Percentiles rank a stretch among this genome's conserved stretches.
These are phyloP conservation scores for Suillus subaureus DNA, from an alignment of 768 basidiomycete species.

Conservation along the genomic window DNA sequence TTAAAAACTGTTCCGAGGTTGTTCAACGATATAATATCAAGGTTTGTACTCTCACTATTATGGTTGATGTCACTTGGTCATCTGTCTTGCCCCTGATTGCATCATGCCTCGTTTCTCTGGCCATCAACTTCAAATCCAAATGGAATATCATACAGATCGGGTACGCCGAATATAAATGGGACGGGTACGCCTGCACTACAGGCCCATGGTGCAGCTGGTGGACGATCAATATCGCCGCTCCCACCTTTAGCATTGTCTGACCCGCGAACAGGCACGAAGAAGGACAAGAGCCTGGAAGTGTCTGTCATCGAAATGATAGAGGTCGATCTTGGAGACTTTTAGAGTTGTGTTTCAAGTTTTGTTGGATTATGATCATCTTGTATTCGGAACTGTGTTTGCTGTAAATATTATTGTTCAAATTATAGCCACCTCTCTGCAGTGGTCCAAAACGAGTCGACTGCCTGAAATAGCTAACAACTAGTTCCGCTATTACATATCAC, in stretches of 20 bases:
- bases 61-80: slow-evolving; percentile 5
- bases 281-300: slow-evolving; percentile 52
- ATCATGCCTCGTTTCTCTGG: slow-evolving; percentile 17
- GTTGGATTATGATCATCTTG: not conserved
- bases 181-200: slow-evolving; percentile 42
- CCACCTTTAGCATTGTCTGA: slow-evolving; percentile 24
- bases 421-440: not conserved
- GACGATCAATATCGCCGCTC: slow-evolving; percentile 41
- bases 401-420: slow-evolving; percentile 7
- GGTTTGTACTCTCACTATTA: slow-evolving; percentile 45
- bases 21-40: slow-evolving; percentile 56
- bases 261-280: slow-evolving; percentile 31
- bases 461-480: not conserved
- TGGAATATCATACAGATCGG: slow-evolving; percentile 25
- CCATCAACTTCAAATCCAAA: slow-evolving; percentile 12
- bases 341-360: slow-evolving; percentile 21
- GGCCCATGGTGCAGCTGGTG: slow-evolving; percentile 26
- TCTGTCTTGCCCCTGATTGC: slow-evolving; percentile 24
- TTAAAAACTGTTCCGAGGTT: slow-evolving; percentile 64
- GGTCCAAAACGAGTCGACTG: not conserved
- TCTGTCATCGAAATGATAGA: slow-evolving; percentile 68
- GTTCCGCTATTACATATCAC: not conserved
- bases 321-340: slow-evolving; percentile 81
- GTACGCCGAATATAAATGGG: slow-evolving; percentile 53
- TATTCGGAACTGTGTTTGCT: not conserved